Evolutionary conservation across 2,329 filamentous ascomycete species (phyloP), one percentile per base, ranked within the genome.

Genomic region (Fusarium hostae): DNA sequence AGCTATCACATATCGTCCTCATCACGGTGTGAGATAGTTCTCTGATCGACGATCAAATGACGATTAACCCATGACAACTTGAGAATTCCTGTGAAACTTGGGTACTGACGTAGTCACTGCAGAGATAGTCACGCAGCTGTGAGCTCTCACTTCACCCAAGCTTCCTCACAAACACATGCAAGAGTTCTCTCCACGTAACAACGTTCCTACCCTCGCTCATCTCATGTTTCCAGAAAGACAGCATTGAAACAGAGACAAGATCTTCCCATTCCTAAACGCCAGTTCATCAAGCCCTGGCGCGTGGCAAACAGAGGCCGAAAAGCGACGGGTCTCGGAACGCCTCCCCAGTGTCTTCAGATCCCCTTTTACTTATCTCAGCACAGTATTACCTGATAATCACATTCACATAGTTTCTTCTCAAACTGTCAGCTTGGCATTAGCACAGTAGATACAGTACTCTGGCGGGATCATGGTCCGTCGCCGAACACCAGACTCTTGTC

Each of bases 241-340:
- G 48, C 20, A 43, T 15, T 16, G 16, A 50, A 54, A 50, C 58
- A 55, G 28, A 72, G 57, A 72, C 69, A 71, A 48, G 69, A 71
- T 71, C 64, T 69, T 37, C 65, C 20, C 68, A 71, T 71, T 69
- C 69, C 69, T 66, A 15, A 41, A 55, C 47, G 68, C 50, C 54
- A 44, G 26, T 59, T 56, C 40, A 47, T 55, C 41, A 58, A 61
- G 63, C 44, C 39, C 52, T 24, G 43, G 51, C 67, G 65, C 69
- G 60, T 72, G 69, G 69, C 64, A 71, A 66, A 66, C 43, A 59
- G 43, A 56, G 52, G 65, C 69, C 69, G 69, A 72, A 59, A 57
- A 39, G 35, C 60, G 39, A 51, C 51, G 52, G 57, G 28, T 72
- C 52, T 70, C 35, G 43, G 43, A 61, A 48, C 48, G 15, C 20